These are phyloP conservation scores for Themeda triandra DNA, from an alignment of 176 grass and related monocot genomes.

Conservation along the genomic window DNA sequence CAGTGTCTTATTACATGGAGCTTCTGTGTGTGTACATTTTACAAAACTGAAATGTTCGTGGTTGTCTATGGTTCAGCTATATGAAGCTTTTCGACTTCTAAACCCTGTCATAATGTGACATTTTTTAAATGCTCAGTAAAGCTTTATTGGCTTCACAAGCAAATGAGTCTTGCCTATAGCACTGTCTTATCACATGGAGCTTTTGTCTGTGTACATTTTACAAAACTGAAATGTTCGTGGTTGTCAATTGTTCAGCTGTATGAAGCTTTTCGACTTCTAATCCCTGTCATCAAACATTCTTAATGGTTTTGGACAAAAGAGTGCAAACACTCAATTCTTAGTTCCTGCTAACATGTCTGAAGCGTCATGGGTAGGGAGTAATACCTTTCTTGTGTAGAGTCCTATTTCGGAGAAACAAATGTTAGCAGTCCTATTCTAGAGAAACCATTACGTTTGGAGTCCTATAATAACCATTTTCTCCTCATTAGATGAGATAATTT, in stretches of 20 bases:
- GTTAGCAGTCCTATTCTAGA: too few species aligned
- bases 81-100: slow-evolving; percentile 2
- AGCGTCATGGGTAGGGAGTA: not conserved
- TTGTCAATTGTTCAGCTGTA: not conserved
- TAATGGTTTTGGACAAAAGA: not conserved
- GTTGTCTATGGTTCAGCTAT: not conserved
- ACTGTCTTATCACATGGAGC: not conserved
- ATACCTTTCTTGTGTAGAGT: not conserved
- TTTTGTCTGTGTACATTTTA: not conserved
- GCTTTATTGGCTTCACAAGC: not conserved
- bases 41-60: not conserved
- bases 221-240: not conserved
- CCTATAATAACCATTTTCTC: too few species aligned
- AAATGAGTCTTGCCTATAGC: not conserved
- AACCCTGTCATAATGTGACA: too few species aligned
- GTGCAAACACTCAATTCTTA: not conserved
- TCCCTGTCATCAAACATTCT: not conserved
- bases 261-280: not conserved
- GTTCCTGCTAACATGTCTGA: not conserved
- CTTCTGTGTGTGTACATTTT: not conserved
- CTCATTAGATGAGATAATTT: not conserved
- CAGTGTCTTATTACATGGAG: not conserved
- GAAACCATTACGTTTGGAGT: too few species aligned
- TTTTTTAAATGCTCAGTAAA: not conserved
- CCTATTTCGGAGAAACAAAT: too few species aligned